Evolutionary conservation across 177 flowering plant genomes (phyloP).

Genomic region (Vitis hybrid): DNA sequence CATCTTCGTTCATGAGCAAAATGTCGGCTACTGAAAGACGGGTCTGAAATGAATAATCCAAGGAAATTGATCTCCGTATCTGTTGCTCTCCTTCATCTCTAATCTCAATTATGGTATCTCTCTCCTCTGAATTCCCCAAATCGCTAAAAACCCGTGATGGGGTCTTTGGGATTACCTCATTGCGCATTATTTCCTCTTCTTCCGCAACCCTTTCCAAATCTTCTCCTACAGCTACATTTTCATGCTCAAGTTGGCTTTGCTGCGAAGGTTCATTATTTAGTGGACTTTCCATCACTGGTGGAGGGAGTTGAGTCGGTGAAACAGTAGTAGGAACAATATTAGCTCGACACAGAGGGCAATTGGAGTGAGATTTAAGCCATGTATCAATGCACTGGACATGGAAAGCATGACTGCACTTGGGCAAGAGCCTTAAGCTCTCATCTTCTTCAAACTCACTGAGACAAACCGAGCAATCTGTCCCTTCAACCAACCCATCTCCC

Average conservation of each 20-base stretch:
- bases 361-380: conserved; percentile 78
- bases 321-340: conserved; percentile 28
- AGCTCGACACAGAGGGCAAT: conserved; percentile 80
- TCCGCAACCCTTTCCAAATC: conserved; percentile 16
- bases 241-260: conserved; percentile 18
- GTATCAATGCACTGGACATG: conserved; percentile 77
- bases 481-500: conserved; percentile 59
- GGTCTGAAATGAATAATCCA: conserved; percentile 41
- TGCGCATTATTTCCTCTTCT: conserved; percentile 11
- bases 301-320: conserved; percentile 16
- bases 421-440: conserved; percentile 66
- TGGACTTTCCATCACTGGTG: conserved; percentile 19
- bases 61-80: conserved; percentile 63
- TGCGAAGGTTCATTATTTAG: neutral
- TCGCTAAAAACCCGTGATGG: conserved; percentile 28
- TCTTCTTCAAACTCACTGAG: conserved; percentile 68
- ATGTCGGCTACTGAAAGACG: conserved; percentile 46
- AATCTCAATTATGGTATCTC: conserved; percentile 45
- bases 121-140: conserved; percentile 24
- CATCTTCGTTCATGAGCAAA: conserved; percentile 31
- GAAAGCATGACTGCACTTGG: conserved; percentile 84
- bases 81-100: conserved; percentile 27
- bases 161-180: conserved; percentile 17
- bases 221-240: conserved; percentile 8
- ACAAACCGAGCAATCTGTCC: conserved; percentile 79